These are phyloP conservation scores for Tetrapisispora iriomotensis DNA, from an alignment of 805 yeast genomes.

Conservation along the genomic window DNA sequence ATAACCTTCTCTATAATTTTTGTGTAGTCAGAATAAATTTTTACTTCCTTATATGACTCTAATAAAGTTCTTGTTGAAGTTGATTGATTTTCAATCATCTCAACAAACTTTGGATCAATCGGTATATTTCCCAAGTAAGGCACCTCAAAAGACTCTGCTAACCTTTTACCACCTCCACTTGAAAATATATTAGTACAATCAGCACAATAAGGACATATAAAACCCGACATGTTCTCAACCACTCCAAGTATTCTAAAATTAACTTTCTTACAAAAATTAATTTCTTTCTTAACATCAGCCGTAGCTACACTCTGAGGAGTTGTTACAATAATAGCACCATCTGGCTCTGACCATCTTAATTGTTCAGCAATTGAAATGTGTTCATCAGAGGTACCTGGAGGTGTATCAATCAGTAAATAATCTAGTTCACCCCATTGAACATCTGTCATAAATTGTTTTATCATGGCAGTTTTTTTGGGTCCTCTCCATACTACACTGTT, in stretches of 20 bases:
- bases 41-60: slow-evolving; percentile 29
- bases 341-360: slow-evolving; percentile 57
- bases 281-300: slow-evolving; percentile 89
- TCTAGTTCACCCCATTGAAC: slow-evolving; percentile 79
- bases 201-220: slow-evolving; percentile 85
- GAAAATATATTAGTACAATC: slow-evolving; percentile 90
- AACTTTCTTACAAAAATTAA: slow-evolving; percentile 84
- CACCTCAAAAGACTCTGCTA: slow-evolving; percentile 54
- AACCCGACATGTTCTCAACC: slow-evolving; percentile 95
- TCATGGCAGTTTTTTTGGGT: slow-evolving; percentile 97
- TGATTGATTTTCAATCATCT: slow-evolving; percentile 59
- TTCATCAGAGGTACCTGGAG: slow-evolving; percentile 98
- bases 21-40: slow-evolving; percentile 34
- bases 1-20: slow-evolving; percentile 34
- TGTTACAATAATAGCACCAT: slow-evolving; percentile 91
- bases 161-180: slow-evolving; percentile 76
- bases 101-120: slow-evolving; percentile 85
- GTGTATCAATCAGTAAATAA: slow-evolving; percentile 85
- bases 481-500: slow-evolving; percentile 97
- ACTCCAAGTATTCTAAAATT: slow-evolving; percentile 72
- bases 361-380: slow-evolving; percentile 96
- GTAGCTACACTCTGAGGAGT: slow-evolving; percentile 93
- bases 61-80: slow-evolving; percentile 24
- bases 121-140: slow-evolving; percentile 83
- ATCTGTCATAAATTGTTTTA: slow-evolving; percentile 82